phyloP scores from a whole-genome alignment of 129 eudicot species.

The Glebionis coronaria region DNA sequence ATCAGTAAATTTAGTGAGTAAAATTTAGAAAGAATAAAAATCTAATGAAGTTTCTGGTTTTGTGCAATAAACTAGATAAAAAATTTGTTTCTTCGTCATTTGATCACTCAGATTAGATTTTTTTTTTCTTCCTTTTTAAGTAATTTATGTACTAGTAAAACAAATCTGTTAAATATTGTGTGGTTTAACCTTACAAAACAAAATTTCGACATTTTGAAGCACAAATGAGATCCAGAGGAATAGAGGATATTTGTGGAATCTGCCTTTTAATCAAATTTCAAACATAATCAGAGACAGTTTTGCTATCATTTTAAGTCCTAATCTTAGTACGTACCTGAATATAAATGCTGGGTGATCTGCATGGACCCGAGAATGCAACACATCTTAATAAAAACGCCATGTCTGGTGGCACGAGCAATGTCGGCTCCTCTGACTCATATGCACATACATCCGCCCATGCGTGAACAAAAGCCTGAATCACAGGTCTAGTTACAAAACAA shows the following conservation, averaged over 20 bases:
- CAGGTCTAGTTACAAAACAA: background rate
- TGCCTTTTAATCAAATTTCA: background rate
- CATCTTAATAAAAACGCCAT: slow-evolving; percentile 25
- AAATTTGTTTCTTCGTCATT: no score
- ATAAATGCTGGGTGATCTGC: slow-evolving; percentile 10
- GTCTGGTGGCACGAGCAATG: slow-evolving; percentile 21
- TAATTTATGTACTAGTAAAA: no score
- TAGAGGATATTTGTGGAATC: no score
- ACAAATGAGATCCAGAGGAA: no score
- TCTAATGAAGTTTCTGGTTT: background rate
- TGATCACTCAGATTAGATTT: no score
- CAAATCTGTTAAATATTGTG: no score
- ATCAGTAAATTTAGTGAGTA: background rate
- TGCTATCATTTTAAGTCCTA: no score
- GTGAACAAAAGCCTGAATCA: slow-evolving; percentile 31
- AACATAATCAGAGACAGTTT: background rate
- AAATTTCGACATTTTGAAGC: no score
- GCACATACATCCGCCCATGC: slow-evolving; percentile 41
- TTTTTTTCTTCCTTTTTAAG: no score
- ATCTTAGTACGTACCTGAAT: slow-evolving; percentile 24
- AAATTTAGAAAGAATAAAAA: background rate
- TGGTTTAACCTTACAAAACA: no score
- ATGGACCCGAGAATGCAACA: slow-evolving; percentile 34
- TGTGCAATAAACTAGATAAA: background rate
- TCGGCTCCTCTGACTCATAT: slow-evolving; percentile 8